phyloP scores from a whole-genome alignment of 202 grass and related monocot species.

The Sporobolus alterniflorus region DNA sequence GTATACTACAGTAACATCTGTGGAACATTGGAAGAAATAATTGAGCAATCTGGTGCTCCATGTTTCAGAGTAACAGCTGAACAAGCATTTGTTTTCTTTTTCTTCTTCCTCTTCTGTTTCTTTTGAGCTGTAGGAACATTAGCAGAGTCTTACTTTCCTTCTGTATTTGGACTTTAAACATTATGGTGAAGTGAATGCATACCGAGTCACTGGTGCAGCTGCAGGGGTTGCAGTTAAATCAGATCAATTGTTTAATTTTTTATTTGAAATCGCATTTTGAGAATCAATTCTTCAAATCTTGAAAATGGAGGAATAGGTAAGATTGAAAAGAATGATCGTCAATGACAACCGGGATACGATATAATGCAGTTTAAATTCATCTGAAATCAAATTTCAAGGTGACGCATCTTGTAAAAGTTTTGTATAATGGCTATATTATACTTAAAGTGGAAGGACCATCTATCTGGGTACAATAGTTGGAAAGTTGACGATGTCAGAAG shows the following conservation, averaged over 20 bases:
- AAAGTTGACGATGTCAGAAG: not conserved
- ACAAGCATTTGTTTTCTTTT: not conserved
- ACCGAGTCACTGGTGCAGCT: not conserved
- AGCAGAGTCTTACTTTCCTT: not conserved
- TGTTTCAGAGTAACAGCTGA: not conserved
- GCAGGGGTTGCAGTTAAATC: not conserved
- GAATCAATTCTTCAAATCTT: not conserved
- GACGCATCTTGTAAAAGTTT: not conserved
- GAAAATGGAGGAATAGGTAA: not conserved
- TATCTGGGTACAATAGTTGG: not conserved
- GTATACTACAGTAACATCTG: not conserved
- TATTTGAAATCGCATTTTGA: not conserved
- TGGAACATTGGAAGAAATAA: not conserved
- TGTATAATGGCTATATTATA: not conserved
- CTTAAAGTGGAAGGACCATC: not conserved
- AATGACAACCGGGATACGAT: not conserved
- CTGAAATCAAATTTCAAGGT: not conserved
- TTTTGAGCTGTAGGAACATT: not conserved
- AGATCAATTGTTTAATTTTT: not conserved
- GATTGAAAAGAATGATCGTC: not conserved
- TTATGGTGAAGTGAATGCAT: not conserved
- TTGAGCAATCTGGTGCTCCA: not conserved
- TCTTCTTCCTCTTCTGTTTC: not conserved
- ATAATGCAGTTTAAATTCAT: not conserved
- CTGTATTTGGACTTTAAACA: not conserved